Evolutionary conservation across 805 yeast genomes (phyloP), one percentile per base, ranked within the genome.

Genomic region (Candida coleopterorum): DNA sequence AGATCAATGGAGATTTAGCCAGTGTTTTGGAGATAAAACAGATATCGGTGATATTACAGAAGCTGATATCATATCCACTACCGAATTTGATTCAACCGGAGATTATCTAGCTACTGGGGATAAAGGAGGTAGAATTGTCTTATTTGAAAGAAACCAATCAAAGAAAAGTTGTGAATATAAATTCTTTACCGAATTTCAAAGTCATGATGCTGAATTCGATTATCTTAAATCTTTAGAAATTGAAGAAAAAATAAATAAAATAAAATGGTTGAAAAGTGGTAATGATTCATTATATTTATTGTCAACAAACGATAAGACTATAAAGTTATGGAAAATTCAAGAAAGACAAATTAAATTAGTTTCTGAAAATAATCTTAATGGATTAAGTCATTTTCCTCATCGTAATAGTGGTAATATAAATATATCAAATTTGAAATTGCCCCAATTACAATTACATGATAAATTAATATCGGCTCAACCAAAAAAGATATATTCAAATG

Each of bases 131-230:
- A 76, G 99, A 46, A 97, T 93, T 28, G 99, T 93, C 11, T 63
- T 93, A 37, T 93, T 93, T 61, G 97, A 93, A 61, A 76, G 97
- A 50, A 88, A 86, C 58, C 81, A 75, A 47, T 62, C 66, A 47
- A 79, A 79, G 53, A 77, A 79, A 60, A 53, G 50, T 39, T 89
- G 97, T 61, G 98, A 94, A 61, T 94, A 93, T 66, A 79, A 87
- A 53, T 93, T 93, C 64, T 82, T 85, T 55, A 93, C 97, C 15
- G 99, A 93, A 60, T 93, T 93, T 63, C 99, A 93, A 69, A 77
- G 88, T 56, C 99, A 93, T 64, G 99, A 93, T 62, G 97, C 97
- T 8, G 98, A 93, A 62, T 93, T 93, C 55, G 99, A 93, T 64
- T 93, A 93, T 64, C 72, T 93, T 46, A 93, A 94, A 65, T 84